These are phyloP conservation scores for Debaryomyces tyrocola DNA, from an alignment of 805 yeast genomes.

Conservation along the genomic window DNA sequence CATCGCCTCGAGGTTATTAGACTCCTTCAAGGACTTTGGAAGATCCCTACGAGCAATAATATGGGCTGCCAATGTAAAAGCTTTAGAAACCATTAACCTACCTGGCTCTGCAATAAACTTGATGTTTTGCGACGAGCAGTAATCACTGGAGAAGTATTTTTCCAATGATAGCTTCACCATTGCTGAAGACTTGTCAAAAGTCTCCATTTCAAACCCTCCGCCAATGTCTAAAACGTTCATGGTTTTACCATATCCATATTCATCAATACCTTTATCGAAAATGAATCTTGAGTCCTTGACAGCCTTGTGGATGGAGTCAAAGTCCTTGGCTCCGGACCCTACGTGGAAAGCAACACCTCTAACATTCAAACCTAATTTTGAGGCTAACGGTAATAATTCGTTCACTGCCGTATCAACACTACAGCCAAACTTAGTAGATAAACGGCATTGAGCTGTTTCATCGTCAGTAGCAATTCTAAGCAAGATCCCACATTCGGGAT, in stretches of 20 bases:
- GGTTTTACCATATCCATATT: constrained; percentile 20
- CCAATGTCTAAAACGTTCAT: constrained; percentile 79
- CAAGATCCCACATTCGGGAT: constrained; percentile 69
- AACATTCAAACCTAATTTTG: constrained; percentile 59
- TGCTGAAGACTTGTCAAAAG: constrained; percentile 58
- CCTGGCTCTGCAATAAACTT: constrained; percentile 90
- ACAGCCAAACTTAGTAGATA: constrained; percentile 90
- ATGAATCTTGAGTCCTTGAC: constrained; percentile 66
- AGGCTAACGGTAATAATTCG: constrained; percentile 60
- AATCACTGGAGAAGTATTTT: constrained; percentile 53
- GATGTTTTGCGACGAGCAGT: constrained; percentile 24
- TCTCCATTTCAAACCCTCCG: constrained; percentile 79
- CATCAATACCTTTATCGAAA: constrained; percentile 55
- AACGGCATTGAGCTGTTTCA: constrained; percentile 78
- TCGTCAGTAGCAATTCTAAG: constrained; percentile 90
- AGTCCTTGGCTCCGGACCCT: constrained; percentile 89
- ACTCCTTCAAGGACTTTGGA: constrained; percentile 14
- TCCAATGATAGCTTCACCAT: constrained; percentile 58
- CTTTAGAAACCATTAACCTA: constrained; percentile 79
- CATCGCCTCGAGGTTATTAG: constrained; percentile 52
- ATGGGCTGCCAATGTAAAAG: constrained; percentile 81
- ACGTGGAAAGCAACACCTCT: constrained; percentile 93
- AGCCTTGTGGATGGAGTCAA: constrained; percentile 65
- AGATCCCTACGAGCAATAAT: constrained; percentile 78
- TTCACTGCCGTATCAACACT: constrained; percentile 50